These are phyloP conservation scores for Cladophialophora yegresii DNA, from an alignment of 2,329 filamentous ascomycete genomes.

Conservation along the genomic window DNA sequence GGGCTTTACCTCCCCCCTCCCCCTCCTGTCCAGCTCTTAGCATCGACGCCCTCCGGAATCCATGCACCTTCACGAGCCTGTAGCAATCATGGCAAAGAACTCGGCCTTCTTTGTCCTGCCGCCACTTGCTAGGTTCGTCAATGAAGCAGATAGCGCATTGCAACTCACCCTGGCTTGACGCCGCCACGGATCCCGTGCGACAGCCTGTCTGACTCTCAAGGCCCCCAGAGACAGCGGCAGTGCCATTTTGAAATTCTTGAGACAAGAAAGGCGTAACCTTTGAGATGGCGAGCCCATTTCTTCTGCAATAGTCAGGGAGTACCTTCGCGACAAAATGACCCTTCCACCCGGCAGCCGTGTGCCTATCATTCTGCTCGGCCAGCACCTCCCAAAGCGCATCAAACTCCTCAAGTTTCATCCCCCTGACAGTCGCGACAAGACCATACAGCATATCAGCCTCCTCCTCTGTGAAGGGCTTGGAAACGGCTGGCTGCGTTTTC, in stretches of 20 bases:
- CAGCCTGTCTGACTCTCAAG: neutral
- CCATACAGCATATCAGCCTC: slow-evolving; percentile 36
- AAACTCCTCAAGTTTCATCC: slow-evolving; percentile 29
- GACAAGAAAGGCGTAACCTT: slow-evolving; percentile 25
- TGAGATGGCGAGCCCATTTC: slow-evolving; percentile 21
- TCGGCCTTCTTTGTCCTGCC: slow-evolving; percentile 17
- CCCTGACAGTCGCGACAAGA: slow-evolving; percentile 34
- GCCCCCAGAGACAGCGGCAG: neutral
- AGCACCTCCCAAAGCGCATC: slow-evolving; percentile 37
- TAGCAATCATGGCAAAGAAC: slow-evolving; percentile 21
- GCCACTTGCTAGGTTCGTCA: slow-evolving; percentile 13
- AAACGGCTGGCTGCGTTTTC: neutral
- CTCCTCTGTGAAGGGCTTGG: slow-evolving; percentile 32
- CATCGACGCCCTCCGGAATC: slow-evolving; percentile 19
- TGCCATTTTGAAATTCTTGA: neutral
- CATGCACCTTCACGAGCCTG: slow-evolving; percentile 19
- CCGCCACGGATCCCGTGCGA: neutral
- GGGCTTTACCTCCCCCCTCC: neutral
- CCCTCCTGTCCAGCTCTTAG: neutral
- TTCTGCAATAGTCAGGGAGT: slow-evolving; percentile 34
- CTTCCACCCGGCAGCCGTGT: slow-evolving; percentile 32
- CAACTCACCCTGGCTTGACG: slow-evolving; percentile 8
- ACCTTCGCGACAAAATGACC: slow-evolving; percentile 29
- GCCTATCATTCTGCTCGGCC: slow-evolving; percentile 32
- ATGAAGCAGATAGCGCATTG: slow-evolving; percentile 28